These are phyloP conservation scores for Mucor irregularis DNA, from an alignment of 371 early-diverging fungal genomes.

Conservation along the genomic window DNA sequence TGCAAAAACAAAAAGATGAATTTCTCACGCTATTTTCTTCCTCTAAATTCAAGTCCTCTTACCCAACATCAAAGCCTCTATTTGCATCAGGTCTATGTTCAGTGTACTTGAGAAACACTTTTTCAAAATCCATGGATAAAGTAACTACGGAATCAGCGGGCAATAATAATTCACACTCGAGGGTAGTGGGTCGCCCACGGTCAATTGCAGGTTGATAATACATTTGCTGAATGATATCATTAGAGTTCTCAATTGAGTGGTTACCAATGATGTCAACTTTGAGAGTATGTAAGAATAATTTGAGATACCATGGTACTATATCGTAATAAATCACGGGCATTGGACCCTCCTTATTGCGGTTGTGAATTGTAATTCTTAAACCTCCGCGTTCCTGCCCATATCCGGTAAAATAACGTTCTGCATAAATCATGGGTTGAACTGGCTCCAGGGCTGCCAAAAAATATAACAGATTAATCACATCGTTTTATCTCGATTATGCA, in stretches of 20 bases:
- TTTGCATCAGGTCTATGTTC: conserved; percentile 97
- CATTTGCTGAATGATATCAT: conserved; percentile 50
- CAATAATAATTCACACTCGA: conserved; percentile 73
- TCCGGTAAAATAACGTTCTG: conserved; percentile 79
- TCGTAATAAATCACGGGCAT: conserved; percentile 71
- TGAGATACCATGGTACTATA: conserved; percentile 89
- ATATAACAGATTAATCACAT: background rate
- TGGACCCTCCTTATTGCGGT: conserved; percentile 47
- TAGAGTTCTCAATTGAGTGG: background rate
- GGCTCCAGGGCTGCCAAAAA: conserved; percentile 38
- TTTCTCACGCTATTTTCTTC: conserved; percentile 3
- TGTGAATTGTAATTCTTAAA: conserved; percentile 69
- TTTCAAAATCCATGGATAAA: conserved; percentile 80
- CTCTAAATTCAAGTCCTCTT: too few relatives aligned
- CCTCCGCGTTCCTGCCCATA: conserved; percentile 88
- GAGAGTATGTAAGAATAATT: conserved; percentile 87
- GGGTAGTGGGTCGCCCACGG: conserved; percentile 76
- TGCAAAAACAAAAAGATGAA: conserved; percentile 2
- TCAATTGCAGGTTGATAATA: conserved; percentile 77
- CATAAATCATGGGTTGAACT: conserved; percentile 54
- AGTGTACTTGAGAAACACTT: conserved; percentile 88
- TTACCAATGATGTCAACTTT: conserved; percentile 46
- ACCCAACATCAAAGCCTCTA: conserved; percentile 92
- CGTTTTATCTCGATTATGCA: background rate
- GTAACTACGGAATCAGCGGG: conserved; percentile 69